phyloP scores from a whole-genome alignment of 305 asterid genomes.

The Solanum hybrid region DNA sequence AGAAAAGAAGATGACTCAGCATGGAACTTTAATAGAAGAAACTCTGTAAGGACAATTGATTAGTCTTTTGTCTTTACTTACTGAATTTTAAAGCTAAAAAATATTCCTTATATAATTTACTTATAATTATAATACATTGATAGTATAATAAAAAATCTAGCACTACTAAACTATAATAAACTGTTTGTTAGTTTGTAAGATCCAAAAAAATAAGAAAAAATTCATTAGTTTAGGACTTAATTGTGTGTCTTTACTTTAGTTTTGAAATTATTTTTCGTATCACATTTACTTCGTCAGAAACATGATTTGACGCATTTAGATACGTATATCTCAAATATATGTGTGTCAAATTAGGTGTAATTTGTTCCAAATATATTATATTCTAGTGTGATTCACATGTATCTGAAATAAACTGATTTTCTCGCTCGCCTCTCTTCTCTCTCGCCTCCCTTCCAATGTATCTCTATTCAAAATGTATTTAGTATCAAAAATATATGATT shows the following conservation, averaged over 20 bases:
- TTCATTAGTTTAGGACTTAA: not conserved
- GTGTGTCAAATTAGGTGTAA: not conserved
- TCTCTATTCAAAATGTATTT: not conserved
- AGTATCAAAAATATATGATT: not conserved
- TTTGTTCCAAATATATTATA: not conserved
- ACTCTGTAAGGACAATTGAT: conserved; percentile 10
- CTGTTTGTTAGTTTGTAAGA: not conserved
- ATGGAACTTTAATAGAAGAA: conserved; percentile 27
- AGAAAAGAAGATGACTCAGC: conserved; percentile 28
- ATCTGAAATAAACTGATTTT: not conserved
- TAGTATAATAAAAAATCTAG: not conserved
- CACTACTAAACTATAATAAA: not conserved
- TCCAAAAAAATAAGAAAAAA: not conserved
- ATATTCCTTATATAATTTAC: not conserved
- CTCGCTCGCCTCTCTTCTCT: not conserved
- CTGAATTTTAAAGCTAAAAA: not conserved
- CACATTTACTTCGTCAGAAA: not conserved
- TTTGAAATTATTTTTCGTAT: not conserved
- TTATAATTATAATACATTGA: not conserved
- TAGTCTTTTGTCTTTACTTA: conserved; percentile 22
- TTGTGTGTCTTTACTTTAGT: not conserved
- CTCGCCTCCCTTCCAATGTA: not conserved
- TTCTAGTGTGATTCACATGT: not conserved
- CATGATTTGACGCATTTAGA: too few relatives aligned
- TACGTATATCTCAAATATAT: not conserved